These are phyloP conservation scores for Raddia guianensis DNA, from an alignment of 176 grass and related monocot species.

Conservation along the genomic window DNA sequence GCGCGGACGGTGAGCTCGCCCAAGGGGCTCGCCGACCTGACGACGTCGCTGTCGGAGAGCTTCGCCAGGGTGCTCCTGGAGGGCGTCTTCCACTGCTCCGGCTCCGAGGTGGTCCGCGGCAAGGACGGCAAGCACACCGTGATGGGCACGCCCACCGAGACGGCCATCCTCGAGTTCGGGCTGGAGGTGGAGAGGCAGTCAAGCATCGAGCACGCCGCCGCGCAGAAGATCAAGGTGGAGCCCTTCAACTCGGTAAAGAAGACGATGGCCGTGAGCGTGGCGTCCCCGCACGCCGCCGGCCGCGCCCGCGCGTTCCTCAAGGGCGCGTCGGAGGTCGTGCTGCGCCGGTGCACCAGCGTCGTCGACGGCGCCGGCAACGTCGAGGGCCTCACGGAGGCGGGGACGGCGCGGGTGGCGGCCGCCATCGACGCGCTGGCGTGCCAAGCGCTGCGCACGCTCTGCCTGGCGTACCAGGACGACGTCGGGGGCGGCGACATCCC, in stretches of 20 bases:
- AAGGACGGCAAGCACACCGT: conserved; percentile 67
- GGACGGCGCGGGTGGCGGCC: conserved; percentile 48
- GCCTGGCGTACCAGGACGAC: conserved; percentile 91
- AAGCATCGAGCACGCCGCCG: conserved; percentile 25
- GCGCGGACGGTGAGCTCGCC: conserved; percentile 54
- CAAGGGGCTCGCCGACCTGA: conserved; percentile 55
- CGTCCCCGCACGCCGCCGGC: conserved; percentile 55
- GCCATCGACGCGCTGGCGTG: conserved; percentile 78
- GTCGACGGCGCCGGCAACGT: conserved; percentile 55
- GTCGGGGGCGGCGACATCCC: conserved; percentile 53
- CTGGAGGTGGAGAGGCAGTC: conserved; percentile 65
- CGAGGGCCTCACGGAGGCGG: conserved; percentile 50
- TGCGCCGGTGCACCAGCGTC: conserved; percentile 62
- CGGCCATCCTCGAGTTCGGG: conserved; percentile 84
- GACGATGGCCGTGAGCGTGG: conserved; percentile 76
- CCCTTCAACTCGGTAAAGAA: conserved; percentile 98
- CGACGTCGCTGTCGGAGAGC: conserved; percentile 48
- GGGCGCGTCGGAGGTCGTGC: conserved; percentile 88
- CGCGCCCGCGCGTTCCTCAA: conserved; percentile 61
- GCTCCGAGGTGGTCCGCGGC: conserved; percentile 73
- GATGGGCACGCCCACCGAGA: conserved; percentile 94
- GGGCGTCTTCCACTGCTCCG: conserved; percentile 80
- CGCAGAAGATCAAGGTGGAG: conserved; percentile 76
- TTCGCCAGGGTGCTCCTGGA: conserved; percentile 63
- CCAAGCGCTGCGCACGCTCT: conserved; percentile 89